Base-by-base conservation (phyloP, 208 protist species). In the Wallacemonas collosoma region DNA sequence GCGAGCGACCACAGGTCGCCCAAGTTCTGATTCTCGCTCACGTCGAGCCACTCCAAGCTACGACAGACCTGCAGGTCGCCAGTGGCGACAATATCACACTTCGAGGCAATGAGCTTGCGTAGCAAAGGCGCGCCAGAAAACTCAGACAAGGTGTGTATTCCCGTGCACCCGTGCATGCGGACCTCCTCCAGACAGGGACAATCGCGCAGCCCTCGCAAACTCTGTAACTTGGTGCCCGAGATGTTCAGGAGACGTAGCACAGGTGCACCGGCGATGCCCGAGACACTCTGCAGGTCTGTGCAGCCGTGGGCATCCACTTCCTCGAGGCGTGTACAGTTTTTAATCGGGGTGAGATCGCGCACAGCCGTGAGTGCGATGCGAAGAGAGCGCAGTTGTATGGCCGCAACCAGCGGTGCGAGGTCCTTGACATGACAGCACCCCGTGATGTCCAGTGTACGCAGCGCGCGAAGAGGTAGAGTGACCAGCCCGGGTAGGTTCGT, bases 171-270 rank as follows among this genome's bases (percentile, higher is more conserved):
- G 8, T 50, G 38, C 38, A 65, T 38, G 17, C 1, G 15, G 14
- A 65, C 41, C 12, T 65, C 60, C 60, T 45, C 60, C 60, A 65
- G n/a, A n/a, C 38, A 41, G 14, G n/a, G 60, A 35, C 60, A 65
- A 12, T 15, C 7, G 3, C 60, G 60, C 38, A 65, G n/a, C 11
- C 60, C 60, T 14, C 40, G n/a, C 38, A 65, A 36, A 9, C 60
- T 44, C n/a, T 26, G 17, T 41, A 65, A 11, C 3, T 38, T 38
- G n/a, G 60, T 65, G 15, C 4, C 12, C 11, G 60, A 44, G 43
- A 65, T 17, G 43, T 65, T 17, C 43, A 65, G 26, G 15, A 65
- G 5, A 48, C 60, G 60, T 47, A 65, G 43, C 2, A 41, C 14
- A 3, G 38, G 41, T 38, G 43, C 41, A 4, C 60, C 60, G 3